Conservation (phyloP, 164 flowering plant genomes). For the Platanus orientalis region DNA sequence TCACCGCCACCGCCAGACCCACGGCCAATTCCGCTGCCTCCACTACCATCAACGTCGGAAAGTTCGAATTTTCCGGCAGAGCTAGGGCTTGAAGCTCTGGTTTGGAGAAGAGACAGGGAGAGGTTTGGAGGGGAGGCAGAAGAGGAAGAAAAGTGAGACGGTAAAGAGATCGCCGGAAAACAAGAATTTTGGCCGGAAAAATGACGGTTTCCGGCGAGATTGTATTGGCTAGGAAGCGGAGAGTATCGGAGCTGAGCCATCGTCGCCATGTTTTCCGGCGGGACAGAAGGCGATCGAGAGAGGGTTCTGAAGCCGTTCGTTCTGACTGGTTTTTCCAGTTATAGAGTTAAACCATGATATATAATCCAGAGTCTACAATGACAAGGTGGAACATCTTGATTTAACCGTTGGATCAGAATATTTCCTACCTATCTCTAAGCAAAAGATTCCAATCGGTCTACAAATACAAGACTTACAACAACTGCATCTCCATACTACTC, state of each 20-base stretch:
- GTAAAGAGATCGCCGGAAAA: neutral
- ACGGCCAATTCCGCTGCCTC: constrained; percentile 5
- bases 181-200: neutral
- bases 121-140: constrained; percentile 11
- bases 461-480: too few relatives aligned
- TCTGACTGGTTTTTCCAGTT: too few relatives aligned
- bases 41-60: constrained; percentile 12
- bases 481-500: too few relatives aligned
- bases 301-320: too few relatives aligned
- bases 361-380: too few relatives aligned
- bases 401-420: too few relatives aligned
- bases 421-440: too few relatives aligned
- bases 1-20: constrained; percentile 16
- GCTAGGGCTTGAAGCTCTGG: constrained; percentile 5
- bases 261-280: constrained; percentile 19
- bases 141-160: neutral
- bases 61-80: constrained; percentile 10
- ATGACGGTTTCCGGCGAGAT: neutral
- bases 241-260: constrained; percentile 39
- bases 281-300: neutral
- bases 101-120: constrained; percentile 9
- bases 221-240: constrained; percentile 10
- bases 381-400: too few relatives aligned
- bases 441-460: too few relatives aligned
- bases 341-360: too few relatives aligned